A percentile compares a stretch with the other conserved stretches of the same genome.
phyloP scores from a whole-genome alignment of 495 filamentous ascomycete species.

The Cercophora scortea region DNA sequence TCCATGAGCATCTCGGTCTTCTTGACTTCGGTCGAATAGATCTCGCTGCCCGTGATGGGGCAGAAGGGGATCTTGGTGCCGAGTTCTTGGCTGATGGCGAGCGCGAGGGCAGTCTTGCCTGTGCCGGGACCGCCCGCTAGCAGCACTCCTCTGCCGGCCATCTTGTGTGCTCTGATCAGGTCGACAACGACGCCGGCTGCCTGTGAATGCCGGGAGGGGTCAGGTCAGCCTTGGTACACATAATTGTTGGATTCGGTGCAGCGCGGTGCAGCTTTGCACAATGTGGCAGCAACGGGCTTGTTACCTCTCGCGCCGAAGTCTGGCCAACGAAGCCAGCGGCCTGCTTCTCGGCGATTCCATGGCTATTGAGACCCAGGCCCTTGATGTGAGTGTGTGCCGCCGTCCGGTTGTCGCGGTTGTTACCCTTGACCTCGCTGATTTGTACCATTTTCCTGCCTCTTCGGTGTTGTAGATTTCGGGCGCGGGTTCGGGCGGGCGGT shows the following conservation, averaged over 20 bases:
- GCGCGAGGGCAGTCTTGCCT: constrained; percentile 91
- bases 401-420: constrained; percentile 89
- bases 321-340: constrained; percentile 86
- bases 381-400: constrained; percentile 97
- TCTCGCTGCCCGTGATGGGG: constrained; percentile 91
- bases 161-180: constrained; percentile 88
- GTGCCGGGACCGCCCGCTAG: constrained; percentile 89
- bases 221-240: background rate
- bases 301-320: constrained; percentile 70
- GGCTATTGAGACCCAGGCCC: constrained; percentile 72
- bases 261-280: too few species aligned
- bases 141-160: constrained; percentile 89
- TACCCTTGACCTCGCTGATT: constrained; percentile 93
- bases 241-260: too few species aligned
- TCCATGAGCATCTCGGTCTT: constrained; percentile 99
- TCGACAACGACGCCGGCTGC: constrained; percentile 94
- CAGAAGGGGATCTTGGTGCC: constrained; percentile 97
- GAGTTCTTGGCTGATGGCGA: constrained; percentile 90
- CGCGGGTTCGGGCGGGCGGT: too few species aligned
- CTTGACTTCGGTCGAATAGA: constrained; percentile 96
- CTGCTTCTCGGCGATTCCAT: constrained; percentile 73
- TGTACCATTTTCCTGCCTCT: constrained; percentile 58
- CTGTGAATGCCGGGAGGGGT: constrained; percentile 16
- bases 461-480: too few species aligned
- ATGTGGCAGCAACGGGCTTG: background rate